Conservation (phyloP, 352 stramenopile genomes). For the Thalassiosira mediterranea region DNA sequence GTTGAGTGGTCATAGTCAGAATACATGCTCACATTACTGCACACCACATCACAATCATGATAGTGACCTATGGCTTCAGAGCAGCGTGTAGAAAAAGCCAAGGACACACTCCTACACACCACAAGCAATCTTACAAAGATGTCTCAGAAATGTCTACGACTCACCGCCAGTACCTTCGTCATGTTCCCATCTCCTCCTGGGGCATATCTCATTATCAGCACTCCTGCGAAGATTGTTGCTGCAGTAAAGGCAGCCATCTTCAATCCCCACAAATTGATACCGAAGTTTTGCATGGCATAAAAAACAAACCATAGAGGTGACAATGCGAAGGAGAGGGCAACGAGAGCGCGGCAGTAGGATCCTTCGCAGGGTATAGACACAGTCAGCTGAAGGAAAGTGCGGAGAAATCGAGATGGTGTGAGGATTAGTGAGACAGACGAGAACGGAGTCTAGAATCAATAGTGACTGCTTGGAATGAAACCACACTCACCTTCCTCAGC, state of each 20-base stretch:
- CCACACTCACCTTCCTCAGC: constrained; percentile 39
- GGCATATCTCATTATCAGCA: constrained; percentile 66
- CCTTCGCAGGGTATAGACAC: constrained; percentile 54
- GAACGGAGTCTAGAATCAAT: too few relatives aligned
- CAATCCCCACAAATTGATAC: constrained; percentile 43
- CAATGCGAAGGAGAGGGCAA: neutral
- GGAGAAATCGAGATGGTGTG: too few relatives aligned
- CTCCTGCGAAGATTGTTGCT: constrained; percentile 34
- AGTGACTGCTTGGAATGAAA: too few relatives aligned
- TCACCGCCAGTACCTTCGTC: constrained; percentile 38
- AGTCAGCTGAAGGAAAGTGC: constrained; percentile 67
- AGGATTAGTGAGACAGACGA: too few relatives aligned
- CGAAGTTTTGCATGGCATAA: constrained; percentile 65
- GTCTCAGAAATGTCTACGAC: too few relatives aligned
- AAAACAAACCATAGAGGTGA: neutral
- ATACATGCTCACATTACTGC: too few relatives aligned
- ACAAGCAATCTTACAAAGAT: too few relatives aligned
- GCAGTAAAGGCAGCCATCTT: constrained; percentile 31
- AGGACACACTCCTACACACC: too few relatives aligned
- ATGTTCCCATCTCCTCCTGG: constrained; percentile 64
- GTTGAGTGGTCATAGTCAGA: too few relatives aligned
- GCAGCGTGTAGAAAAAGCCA: too few relatives aligned
- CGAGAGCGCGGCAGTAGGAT: constrained; percentile 48
- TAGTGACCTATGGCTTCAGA: too few relatives aligned
- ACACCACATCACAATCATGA: too few relatives aligned